Evolutionary conservation across 345 rosid genomes (phyloP), one percentile per base, ranked within the genome.

Genomic region (Physaria fendleri): DNA sequence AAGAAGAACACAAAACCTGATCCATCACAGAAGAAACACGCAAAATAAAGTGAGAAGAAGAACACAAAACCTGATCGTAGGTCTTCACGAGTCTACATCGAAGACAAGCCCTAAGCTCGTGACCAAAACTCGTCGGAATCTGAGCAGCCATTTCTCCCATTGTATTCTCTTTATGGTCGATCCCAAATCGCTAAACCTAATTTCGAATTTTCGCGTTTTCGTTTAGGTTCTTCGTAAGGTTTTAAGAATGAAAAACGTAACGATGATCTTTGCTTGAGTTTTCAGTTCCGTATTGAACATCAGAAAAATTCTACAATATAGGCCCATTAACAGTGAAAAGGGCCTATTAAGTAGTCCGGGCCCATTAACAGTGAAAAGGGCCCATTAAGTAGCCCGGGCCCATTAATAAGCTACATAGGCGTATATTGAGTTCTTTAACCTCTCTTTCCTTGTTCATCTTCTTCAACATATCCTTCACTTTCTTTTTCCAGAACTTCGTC

Each of bases 11-110:
- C 3, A 44, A 63, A 54, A 52, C 42, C 46, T n/a, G n/a, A n/a
- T n/a, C n/a, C n/a, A 17, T 5, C 45, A 35, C 0, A 22, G 44
- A 34, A 22, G 43, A 23, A 33, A 45, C n/a, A n/a, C n/a, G n/a
- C n/a, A n/a, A n/a, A n/a, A n/a, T n/a, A n/a, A n/a, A 52, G 17
- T 0, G n/a, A 18, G 21, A 59, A n/a, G 11, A 58, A 1, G n/a
- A 38, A 17, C 3, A 9, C 15, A 15, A 4, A 24, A 88, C 92
- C 93, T 88, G 93, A 59, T 88, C 93, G 60, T 83, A 88, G 66
- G 96, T 88, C 69, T 88, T 88, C 68, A 88, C 96, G 22, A 88
- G 96, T 29, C 90, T 88, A 67, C 93, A 85, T 46, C 90, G 96
- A 46, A 88, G 86, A 61, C 96, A 83, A 51, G 93, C 93, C 72